Percentiles rank a stretch among this genome's conserved stretches.
phyloP scores from a whole-genome alignment of 768 basidiomycete species.

The Suillus alpinus region DNA sequence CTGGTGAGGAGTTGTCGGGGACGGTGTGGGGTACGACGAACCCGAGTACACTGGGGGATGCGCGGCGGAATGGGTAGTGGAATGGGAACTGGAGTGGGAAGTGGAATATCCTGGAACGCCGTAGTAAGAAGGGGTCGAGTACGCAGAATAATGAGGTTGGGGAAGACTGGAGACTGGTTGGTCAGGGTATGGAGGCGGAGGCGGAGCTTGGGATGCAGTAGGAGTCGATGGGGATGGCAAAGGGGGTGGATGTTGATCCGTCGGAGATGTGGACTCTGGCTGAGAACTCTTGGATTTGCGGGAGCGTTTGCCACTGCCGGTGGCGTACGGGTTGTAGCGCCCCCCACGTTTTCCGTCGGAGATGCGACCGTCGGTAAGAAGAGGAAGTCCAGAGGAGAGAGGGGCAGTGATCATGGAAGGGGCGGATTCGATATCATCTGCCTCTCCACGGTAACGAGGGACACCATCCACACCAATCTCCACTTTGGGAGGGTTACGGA shows the following conservation, averaged over 20 bases:
- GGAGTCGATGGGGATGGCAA: constrained; percentile 29
- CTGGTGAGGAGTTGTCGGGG: constrained; percentile 23
- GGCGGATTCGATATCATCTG: constrained; percentile 62
- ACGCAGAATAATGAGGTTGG: constrained; percentile 31
- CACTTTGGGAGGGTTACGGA: constrained; percentile 86
- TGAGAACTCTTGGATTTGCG: constrained; percentile 33
- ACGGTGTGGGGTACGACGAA: constrained; percentile 18
- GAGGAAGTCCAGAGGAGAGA: constrained; percentile 44
- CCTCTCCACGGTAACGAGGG: constrained; percentile 79
- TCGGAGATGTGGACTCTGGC: constrained; percentile 29
- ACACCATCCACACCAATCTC: constrained; percentile 83
- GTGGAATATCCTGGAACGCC: constrained; percentile 23
- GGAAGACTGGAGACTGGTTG: constrained; percentile 23
- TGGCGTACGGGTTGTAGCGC: constrained; percentile 43
- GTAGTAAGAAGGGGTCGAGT: constrained; percentile 33
- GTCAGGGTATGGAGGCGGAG: constrained; percentile 28
- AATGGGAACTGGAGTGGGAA: neutral
- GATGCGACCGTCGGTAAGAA: constrained; percentile 46
- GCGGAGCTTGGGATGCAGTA: constrained; percentile 24
- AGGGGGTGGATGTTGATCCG: constrained; percentile 23
- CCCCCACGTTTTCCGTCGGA: constrained; percentile 42
- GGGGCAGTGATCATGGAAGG: constrained; percentile 40
- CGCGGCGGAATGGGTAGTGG: constrained; percentile 9
- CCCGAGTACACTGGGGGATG: constrained; percentile 3
- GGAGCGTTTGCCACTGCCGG: constrained; percentile 32